Evolutionary conservation across 2,329 filamentous ascomycete genomes (phyloP), one percentile per base, ranked within the genome.

Genomic region (Cladophialophora chaetospira): DNA sequence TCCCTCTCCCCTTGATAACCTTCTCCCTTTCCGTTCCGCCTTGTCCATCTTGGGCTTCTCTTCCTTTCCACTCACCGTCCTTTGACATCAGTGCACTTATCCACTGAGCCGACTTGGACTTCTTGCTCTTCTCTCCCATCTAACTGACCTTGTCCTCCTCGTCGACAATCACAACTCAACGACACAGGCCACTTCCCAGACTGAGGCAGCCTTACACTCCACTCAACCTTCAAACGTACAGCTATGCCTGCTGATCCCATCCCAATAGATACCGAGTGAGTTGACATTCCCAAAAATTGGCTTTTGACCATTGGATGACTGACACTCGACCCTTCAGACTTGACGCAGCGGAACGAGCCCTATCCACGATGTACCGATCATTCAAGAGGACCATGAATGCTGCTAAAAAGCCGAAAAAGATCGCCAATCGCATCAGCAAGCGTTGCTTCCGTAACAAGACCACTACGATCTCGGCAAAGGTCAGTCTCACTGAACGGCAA

Each of bases 361-460:
- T 60, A n/a, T 9, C n/a, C 5, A 35, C 9, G n/a, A 15, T 21
- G n/a, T 31, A 42, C 42, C 45, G 31, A 8, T 13, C 10, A 4
- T 29, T 57, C 4, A 35, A 43, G 31, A 54, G 31, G n/a, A 50
- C 50, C 26, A 47, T 50, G 43, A 15, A 40, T 11, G 9, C 3
- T 8, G 17, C 45, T 5, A 36, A 25, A 13, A 40, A 21, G 26
- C 26, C 52, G 4, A 48, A 53, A 48, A 60, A 50, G 46, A 54
- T 60, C 26, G 45, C 45, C 36, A 43, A 42, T n/a, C 53, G 57
- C 17, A 5, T 60, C 28, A 49, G 33, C 6, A 51, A 53, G 19
- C 38, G 29, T 9, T 33, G 28, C 28, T 2, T 45, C 6, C 28
- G 45, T 31, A 17, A 47, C 25, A 46, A 43, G 9, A 33, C 45